Base-by-base conservation (phyloP, 2,329 filamentous ascomycete genomes). In the Epichloe sylvatica region DNA sequence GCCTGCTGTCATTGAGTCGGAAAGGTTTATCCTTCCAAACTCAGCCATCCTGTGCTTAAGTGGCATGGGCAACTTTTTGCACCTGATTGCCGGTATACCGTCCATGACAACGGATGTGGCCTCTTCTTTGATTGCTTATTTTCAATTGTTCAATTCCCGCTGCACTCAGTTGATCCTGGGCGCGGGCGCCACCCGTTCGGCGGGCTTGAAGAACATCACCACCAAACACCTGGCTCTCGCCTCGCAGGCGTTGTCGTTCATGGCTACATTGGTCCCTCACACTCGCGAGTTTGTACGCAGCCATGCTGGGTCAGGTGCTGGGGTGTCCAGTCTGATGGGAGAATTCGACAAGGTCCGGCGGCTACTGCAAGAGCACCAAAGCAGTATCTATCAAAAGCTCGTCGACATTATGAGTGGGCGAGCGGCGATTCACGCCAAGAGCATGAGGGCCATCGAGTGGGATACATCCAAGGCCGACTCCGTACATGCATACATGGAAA, bases 101-200 rank as follows among this genome's bases (percentile, higher is more conserved):
- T 91, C 84, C 53, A 90, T 96, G 80, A 86, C 88, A 1, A 74
- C 82, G 2, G 89, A 96, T 51, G 83, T 96, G 48, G 85, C 87
- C 0, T 72, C 78, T 3, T 83, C 82, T 0, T 76, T 98, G 11
- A 73, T 96, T 40, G 83, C 92, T 21, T 94, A 94, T 61, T 75
- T 97, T 13, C 86, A 92, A 56, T 75, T 94, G 4, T 98, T 97
- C 74, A 96, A 98, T 65, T 96, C 89, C 2, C 84, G 92, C 19
- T 90, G 90, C 51, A 94, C 86, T n/a, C 92, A 98, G 63, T 77
- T 98, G 51, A 96, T 98, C 55, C 80, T 98, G 6, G 92, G 92
- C 1, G 92, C 92, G 1, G 92, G 92, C 4, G 92, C 92, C 4
- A 96, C 87, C 5, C 76, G 81, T 36, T 89, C 85, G 23, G 92